Percentiles rank a stretch among this genome's conserved stretches.
Evolutionary conservation across 441 rosid species (phyloP).

Genomic region (Pelargonium fulgidum): DNA sequence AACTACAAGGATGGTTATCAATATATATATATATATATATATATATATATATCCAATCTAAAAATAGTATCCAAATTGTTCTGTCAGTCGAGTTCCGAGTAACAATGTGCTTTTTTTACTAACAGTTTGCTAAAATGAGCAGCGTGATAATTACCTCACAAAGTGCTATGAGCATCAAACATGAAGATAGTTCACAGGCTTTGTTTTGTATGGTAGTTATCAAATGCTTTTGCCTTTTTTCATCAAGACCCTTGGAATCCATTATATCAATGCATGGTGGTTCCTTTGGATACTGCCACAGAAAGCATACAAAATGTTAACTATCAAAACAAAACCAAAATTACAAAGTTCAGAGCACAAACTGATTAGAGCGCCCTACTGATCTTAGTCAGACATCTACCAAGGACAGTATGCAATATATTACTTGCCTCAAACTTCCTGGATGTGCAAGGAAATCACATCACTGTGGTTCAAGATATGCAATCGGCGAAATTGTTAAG

Average conservation of each 20-base stretch:
- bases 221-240: slow-evolving; percentile 52
- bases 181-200: slow-evolving; percentile 56
- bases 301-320: slow-evolving; percentile 15
- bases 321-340: background rate
- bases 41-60: background rate
- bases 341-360: background rate
- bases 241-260: slow-evolving; percentile 85
- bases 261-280: slow-evolving; percentile 50
- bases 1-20: background rate
- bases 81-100: background rate
- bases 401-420: background rate
- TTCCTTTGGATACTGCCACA: slow-evolving; percentile 59
- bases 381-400: no score
- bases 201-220: slow-evolving; percentile 41
- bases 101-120: background rate
- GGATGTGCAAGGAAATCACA: background rate
- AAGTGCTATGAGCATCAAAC: slow-evolving; percentile 70
- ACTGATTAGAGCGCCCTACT: no score
- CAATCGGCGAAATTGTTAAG: background rate
- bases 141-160: slow-evolving; percentile 57
- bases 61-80: background rate
- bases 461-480: background rate
- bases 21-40: no score
- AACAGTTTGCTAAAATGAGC: background rate
- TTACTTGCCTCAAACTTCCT: background rate